These are phyloP conservation scores for Colletotrichum higginsianum DNA, from an alignment of 2,329 filamentous ascomycete genomes.

Conservation along the genomic window DNA sequence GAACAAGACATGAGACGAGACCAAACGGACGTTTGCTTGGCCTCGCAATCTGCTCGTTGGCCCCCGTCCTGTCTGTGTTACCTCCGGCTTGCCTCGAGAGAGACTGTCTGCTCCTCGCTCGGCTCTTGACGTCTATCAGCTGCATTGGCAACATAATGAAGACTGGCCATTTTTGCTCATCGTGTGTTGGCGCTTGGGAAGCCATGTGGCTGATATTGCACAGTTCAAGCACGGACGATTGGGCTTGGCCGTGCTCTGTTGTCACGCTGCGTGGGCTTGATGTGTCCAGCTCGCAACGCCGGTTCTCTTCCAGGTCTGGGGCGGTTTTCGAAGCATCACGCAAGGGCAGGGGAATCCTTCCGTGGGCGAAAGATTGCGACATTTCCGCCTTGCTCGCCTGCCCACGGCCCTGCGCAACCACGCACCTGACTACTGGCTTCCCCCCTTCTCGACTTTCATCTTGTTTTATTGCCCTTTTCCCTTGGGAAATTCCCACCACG, in stretches of 20 bases:
- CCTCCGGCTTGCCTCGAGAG: slow-evolving; percentile 8
- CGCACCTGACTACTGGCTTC: slow-evolving; percentile 1
- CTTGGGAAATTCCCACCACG: background rate
- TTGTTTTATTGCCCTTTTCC: background rate
- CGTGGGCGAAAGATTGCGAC: slow-evolving; percentile 29
- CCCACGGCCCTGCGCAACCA: background rate
- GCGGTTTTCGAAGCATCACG: slow-evolving; percentile 33
- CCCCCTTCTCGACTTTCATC: slow-evolving; percentile 25
- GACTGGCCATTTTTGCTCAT: background rate
- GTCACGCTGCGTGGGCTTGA: slow-evolving; percentile 3
- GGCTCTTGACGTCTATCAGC: slow-evolving; percentile 21
- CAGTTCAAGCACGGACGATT: background rate
- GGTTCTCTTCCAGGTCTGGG: background rate
- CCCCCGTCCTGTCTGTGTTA: slow-evolving; percentile 3
- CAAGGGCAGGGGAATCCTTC: slow-evolving; percentile 33
- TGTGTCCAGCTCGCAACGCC: background rate
- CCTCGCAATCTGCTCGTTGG: slow-evolving; percentile 18
- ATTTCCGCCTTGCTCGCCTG: slow-evolving; percentile 25
- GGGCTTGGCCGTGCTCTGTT: slow-evolving; percentile 6
- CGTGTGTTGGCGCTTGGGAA: background rate
- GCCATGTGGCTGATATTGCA: slow-evolving; percentile 1
- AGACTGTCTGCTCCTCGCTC: slow-evolving; percentile 23
- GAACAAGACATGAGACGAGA: slow-evolving; percentile 20
- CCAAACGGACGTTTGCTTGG: slow-evolving; percentile 19
- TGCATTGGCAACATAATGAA: slow-evolving; percentile 14